These are phyloP conservation scores for Ceratocystis cubensis DNA, from an alignment of 2,329 filamentous ascomycete species.

Conservation along the genomic window DNA sequence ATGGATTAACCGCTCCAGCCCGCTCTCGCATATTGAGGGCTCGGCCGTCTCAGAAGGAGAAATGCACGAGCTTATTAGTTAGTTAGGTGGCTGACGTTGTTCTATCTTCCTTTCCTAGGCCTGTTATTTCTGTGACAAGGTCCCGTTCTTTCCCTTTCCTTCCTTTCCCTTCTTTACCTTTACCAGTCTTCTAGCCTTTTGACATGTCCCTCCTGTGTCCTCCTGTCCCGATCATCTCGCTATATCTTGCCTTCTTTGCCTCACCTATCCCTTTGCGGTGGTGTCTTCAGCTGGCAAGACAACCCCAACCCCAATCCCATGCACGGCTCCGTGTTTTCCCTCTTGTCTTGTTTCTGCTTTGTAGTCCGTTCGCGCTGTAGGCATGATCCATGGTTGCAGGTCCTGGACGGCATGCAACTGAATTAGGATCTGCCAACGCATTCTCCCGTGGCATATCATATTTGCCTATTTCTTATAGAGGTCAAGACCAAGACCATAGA, in stretches of 20 bases:
- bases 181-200: neutral
- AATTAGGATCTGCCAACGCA: slow-evolving; percentile 11
- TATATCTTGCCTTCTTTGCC: neutral
- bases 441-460: slow-evolving; percentile 8
- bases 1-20: slow-evolving; percentile 4
- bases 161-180: neutral
- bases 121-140: neutral
- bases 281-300: slow-evolving; percentile 5
- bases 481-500: neutral
- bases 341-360: neutral
- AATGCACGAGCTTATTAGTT: neutral
- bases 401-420: neutral
- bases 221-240: neutral
- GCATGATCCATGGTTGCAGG: neutral
- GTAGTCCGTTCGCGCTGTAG: neutral
- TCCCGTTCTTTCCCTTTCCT: neutral
- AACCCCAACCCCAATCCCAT: neutral
- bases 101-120: neutral
- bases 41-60: neutral
- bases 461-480: neutral
- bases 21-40: slow-evolving; percentile 8
- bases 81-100: neutral
- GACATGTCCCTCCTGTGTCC: no score
- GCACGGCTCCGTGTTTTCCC: neutral
- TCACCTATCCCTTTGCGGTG: neutral